Percentiles rank a stretch among this genome's conserved stretches.
Evolutionary conservation across 179 eudicot species (phyloP).

Genomic region (Spergularia azorica): DNA sequence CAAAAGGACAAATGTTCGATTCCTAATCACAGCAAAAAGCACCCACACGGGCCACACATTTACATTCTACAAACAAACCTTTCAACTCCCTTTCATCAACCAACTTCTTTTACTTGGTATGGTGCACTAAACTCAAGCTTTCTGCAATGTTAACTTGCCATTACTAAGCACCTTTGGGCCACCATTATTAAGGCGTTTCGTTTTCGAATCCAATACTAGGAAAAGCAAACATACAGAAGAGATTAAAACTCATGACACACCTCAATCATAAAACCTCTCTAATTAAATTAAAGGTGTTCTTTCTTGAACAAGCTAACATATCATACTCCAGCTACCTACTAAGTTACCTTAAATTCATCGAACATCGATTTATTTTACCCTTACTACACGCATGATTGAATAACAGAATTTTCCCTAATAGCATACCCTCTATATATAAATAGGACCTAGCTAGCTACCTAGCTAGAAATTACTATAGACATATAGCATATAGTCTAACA

Average conservation of each 20-base stretch:
- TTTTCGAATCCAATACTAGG: slow-evolving; percentile 42
- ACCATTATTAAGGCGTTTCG: slow-evolving; percentile 42
- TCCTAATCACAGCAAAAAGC: neutral
- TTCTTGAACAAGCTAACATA: slow-evolving; percentile 34
- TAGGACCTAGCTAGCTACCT: slow-evolving; percentile 11
- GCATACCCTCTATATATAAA: slow-evolving; percentile 7
- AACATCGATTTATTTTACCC: slow-evolving; percentile 25
- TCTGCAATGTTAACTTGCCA: slow-evolving; percentile 33
- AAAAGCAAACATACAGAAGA: slow-evolving; percentile 40
- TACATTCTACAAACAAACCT: neutral
- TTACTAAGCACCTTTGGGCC: slow-evolving; percentile 39
- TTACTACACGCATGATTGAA: slow-evolving; percentile 28
- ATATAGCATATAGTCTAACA: slow-evolving; percentile 12
- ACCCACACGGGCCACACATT: neutral
- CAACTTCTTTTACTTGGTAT: slow-evolving; percentile 26
- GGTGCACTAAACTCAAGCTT: slow-evolving; percentile 30
- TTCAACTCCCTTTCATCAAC: slow-evolving; percentile 27
- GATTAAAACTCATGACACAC: slow-evolving; percentile 32
- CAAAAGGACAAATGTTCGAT: slow-evolving; percentile 15
- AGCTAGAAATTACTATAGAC: slow-evolving; percentile 14
- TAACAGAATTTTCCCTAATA: neutral
- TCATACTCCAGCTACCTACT: slow-evolving; percentile 42
- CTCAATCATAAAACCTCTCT: neutral
- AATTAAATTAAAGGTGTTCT: slow-evolving; percentile 22
- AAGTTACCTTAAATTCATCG: slow-evolving; percentile 22